phyloP scores from a whole-genome alignment of 2,329 filamentous ascomycete species.

The Apiospora sp. region DNA sequence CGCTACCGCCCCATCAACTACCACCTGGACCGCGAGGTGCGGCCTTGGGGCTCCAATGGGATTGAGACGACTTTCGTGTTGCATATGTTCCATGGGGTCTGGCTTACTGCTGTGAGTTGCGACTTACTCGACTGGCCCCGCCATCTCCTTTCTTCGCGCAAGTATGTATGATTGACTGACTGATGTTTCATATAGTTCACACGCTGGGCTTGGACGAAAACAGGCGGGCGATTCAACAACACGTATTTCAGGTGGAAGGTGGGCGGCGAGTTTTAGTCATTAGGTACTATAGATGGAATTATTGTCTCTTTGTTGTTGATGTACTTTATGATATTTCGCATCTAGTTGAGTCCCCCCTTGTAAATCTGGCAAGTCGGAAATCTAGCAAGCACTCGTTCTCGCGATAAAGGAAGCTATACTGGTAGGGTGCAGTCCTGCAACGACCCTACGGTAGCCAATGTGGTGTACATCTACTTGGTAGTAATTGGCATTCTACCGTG shows the following conservation, averaged over 20 bases:
- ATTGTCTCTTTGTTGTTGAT: neutral
- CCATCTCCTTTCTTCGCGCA: neutral
- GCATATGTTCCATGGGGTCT: slow-evolving; percentile 41
- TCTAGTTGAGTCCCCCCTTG: neutral
- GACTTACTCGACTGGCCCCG: neutral
- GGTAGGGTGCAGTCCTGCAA: neutral
- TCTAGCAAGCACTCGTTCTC: neutral
- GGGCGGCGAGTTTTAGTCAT: slow-evolving; percentile 36
- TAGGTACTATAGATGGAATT: neutral
- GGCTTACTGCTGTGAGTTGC: slow-evolving; percentile 37
- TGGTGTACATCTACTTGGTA: too few species aligned
- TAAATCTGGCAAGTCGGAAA: neutral
- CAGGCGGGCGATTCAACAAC: slow-evolving; percentile 35
- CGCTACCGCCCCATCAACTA: slow-evolving; percentile 39
- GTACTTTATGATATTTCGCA: neutral
- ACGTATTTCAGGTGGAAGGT: slow-evolving; percentile 35
- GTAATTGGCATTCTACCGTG: too few species aligned
- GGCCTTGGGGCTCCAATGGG: slow-evolving; percentile 37
- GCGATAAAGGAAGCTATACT: too few species aligned
- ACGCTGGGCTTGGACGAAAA: slow-evolving; percentile 37
- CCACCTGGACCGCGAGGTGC: slow-evolving; percentile 33
- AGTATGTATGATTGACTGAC: neutral
- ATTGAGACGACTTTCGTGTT: slow-evolving; percentile 37
- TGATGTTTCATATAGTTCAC: slow-evolving; percentile 26
- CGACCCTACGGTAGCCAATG: neutral